Conservation (phyloP, 208 protist species). For the Leishmania aethiopica region DNA sequence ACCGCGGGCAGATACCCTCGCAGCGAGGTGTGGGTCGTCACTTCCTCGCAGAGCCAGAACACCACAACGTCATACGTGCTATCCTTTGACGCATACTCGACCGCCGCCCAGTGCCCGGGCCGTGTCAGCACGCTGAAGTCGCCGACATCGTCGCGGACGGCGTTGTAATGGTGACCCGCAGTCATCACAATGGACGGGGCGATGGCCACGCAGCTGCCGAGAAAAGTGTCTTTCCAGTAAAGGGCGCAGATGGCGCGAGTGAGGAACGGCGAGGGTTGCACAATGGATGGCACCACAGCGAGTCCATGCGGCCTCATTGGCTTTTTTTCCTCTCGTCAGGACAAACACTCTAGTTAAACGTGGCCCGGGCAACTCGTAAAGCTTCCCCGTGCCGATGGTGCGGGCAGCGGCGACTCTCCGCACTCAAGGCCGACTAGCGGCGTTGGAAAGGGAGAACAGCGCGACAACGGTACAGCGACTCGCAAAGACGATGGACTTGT, state of each 20-base stretch:
- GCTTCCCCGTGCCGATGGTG: background rate
- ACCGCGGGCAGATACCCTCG: conserved; percentile 68
- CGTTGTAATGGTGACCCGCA: conserved; percentile 85
- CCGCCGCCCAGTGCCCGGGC: conserved; percentile 35
- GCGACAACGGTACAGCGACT: background rate
- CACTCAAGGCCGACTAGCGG: background rate
- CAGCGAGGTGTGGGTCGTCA: conserved; percentile 40
- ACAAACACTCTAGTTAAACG: background rate
- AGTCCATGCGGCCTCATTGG: conserved; percentile 59
- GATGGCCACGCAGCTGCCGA: conserved; percentile 83
- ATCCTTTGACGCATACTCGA: conserved; percentile 72
- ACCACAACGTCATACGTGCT: conserved; percentile 63
- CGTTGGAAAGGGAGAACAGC: background rate
- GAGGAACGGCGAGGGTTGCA: conserved; percentile 37
- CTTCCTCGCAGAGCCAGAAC: conserved; percentile 57
- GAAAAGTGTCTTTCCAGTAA: conserved; percentile 73
- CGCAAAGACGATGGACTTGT: too few relatives aligned
- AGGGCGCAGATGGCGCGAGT: conserved; percentile 63
- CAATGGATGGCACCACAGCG: conserved; percentile 36
- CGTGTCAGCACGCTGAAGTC: conserved; percentile 70
- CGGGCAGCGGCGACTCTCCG: background rate
- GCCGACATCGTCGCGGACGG: conserved; percentile 72
- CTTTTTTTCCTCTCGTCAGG: too few relatives aligned
- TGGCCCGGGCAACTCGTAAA: background rate
- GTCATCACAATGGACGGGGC: conserved; percentile 57